phyloP scores from a whole-genome alignment of 192 early-diverging fungal genomes.

The Powellomyces hirtus region DNA sequence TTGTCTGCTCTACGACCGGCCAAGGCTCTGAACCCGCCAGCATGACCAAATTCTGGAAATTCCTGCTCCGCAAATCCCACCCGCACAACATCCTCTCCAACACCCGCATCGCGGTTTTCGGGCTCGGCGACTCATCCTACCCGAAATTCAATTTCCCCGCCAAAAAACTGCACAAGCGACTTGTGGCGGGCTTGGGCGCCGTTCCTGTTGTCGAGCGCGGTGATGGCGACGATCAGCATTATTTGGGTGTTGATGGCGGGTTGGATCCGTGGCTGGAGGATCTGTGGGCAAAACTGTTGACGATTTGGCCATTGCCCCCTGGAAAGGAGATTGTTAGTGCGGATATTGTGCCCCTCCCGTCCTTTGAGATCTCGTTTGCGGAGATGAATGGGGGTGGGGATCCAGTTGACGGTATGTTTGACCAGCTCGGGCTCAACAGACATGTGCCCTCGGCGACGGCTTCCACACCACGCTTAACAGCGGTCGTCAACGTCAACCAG shows the following conservation, averaged over 20 bases:
- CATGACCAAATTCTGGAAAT: conserved; percentile 93
- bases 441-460: neutral
- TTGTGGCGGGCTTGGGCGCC: conserved; percentile 80
- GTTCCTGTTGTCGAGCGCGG: conserved; percentile 64
- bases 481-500: conserved; percentile 44
- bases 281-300: conserved; percentile 70
- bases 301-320: conserved; percentile 58
- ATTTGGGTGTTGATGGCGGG: conserved; percentile 86
- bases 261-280: conserved; percentile 83
- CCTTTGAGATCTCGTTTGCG: conserved; percentile 50
- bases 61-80: conserved; percentile 78
- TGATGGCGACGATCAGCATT: conserved; percentile 96
- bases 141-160: conserved; percentile 89
- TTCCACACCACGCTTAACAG: neutral
- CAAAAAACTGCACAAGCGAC: conserved; percentile 84
- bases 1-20: conserved; percentile 91
- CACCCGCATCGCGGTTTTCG: conserved; percentile 85
- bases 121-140: conserved; percentile 94
- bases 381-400: neutral
- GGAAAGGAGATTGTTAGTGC: conserved; percentile 52
- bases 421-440: neutral
- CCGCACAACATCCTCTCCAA: conserved; percentile 62
- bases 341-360: conserved; percentile 38
- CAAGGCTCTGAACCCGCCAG: conserved; percentile 90
- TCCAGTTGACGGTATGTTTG: neutral